A percentile compares a stretch with the other conserved stretches of the same genome.
These are phyloP conservation scores for Trichoderma reesei DNA, from an alignment of 495 filamentous ascomycete genomes.

Conservation along the genomic window DNA sequence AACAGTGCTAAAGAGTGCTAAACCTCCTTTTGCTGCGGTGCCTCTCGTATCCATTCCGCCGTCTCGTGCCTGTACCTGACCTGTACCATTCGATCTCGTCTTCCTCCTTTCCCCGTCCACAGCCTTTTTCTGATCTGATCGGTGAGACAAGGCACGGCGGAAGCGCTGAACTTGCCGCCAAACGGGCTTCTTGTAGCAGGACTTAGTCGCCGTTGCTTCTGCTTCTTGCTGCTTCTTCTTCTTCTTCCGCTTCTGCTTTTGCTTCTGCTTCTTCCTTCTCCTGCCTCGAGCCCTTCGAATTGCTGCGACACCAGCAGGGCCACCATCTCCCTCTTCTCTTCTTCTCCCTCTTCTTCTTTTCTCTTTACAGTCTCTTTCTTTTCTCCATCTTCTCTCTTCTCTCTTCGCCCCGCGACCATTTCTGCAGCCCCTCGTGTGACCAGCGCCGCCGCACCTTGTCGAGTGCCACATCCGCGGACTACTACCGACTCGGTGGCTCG, in stretches of 20 bases:
- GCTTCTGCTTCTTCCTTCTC: too few relatives aligned
- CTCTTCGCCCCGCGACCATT: neutral
- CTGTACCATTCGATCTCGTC: too few relatives aligned
- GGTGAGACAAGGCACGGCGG: neutral
- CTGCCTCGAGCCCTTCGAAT: neutral
- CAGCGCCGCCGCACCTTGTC: neutral
- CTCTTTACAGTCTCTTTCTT: neutral
- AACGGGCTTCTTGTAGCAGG: neutral
- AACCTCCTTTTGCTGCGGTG: neutral
- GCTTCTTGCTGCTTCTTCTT: neutral
- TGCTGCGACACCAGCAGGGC: neutral
- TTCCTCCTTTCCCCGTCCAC: neutral
- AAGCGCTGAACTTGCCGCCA: neutral
- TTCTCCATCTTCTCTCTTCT: neutral
- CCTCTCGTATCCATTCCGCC: slow-evolving; percentile 6
- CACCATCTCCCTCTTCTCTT: neutral
- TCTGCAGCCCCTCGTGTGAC: neutral
- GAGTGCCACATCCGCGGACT: neutral
- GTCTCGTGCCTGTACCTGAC: too few relatives aligned
- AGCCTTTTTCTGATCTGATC: neutral
- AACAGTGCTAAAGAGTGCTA: too few relatives aligned
- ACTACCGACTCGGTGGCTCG: too few relatives aligned
- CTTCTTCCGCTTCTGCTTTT: too few relatives aligned
- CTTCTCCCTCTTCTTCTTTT: neutral
- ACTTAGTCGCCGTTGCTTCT: too few relatives aligned